Evolutionary conservation across 2,329 filamentous ascomycete genomes (phyloP), one percentile per base, ranked within the genome.

Genomic region (Zymoseptoria tritici): DNA sequence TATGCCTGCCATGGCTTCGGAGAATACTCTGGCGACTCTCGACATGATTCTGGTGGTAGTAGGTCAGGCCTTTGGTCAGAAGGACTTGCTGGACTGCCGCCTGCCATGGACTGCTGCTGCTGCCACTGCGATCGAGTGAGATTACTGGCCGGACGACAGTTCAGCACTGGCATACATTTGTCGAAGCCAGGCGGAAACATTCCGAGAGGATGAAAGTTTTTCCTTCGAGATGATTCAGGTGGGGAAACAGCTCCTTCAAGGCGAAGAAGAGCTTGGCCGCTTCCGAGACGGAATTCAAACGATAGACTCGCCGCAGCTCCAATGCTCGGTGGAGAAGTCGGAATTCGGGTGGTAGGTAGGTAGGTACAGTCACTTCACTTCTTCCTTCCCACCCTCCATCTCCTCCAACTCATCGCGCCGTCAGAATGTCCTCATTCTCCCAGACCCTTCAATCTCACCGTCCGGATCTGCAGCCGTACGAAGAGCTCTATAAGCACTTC

Each of bases 31-130:
- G 6, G 87, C 85, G n/a, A 91, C 91, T 49, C 79, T 97, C 36
- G 92, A 95, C 75, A 96, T 96, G 90, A 90, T 97, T 57, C 79
- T 97, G 66, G 94, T 90, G 0, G 82, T 97, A 42, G 87, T 89
- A 54, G 92, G 91, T 67, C 91, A 96, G 75, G 85, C 89, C 65
- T 97, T 92, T 75, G 91, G 93, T 1, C 93, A 97, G 75, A 82
- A 87, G 64, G 93, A 97, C 74, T 75, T 97, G 63, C 81, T 97
- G 54, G 85, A 89, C 68, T 89, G 87, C 62, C 83, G 91, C 60
- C 62, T 63, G 20, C 54, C 66, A 50, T 74, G 71, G 71, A 52
- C 57, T 13, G 53, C 54, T 42, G 52, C 49, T 53, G 46, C 11
- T 6, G 36, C 21, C 36, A 16, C 19, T 26, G 11, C 50, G 20